phyloP scores from a whole-genome alignment of 352 stramenopile genomes.

The Globisporangium yorkense region DNA sequence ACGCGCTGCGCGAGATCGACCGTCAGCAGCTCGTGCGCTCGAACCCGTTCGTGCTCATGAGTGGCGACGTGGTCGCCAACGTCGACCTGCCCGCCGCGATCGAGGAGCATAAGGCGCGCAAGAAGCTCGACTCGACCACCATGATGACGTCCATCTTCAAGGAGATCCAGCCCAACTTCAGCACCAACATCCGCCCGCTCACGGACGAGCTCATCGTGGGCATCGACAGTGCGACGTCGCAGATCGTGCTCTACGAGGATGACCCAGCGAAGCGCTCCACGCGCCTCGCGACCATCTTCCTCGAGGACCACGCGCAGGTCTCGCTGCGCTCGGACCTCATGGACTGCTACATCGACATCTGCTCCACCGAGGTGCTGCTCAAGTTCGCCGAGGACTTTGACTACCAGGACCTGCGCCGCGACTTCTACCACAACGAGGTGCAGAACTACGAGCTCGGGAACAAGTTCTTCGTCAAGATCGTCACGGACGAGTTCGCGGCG shows the following conservation, averaged over 20 bases:
- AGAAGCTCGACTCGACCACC: slow-evolving; percentile 88
- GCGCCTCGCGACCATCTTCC: slow-evolving; percentile 59
- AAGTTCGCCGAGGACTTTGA: slow-evolving; percentile 98
- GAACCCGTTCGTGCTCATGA: slow-evolving; percentile 97
- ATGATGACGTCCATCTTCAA: slow-evolving; percentile 97
- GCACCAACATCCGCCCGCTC: slow-evolving; percentile 58
- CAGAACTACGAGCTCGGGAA: slow-evolving; percentile 98
- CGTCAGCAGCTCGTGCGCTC: slow-evolving; percentile 91
- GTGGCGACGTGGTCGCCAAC: slow-evolving; percentile 95
- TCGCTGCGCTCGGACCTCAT: slow-evolving; percentile 91
- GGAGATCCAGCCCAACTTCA: slow-evolving; percentile 63
- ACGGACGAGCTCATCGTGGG: slow-evolving; percentile 79
- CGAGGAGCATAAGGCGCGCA: slow-evolving; percentile 66
- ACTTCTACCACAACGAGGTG: slow-evolving; percentile 97
- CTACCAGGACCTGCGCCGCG: slow-evolving; percentile 92
- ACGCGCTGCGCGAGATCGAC: slow-evolving; percentile 96
- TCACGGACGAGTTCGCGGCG: slow-evolving; percentile 91
- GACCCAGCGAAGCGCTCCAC: slow-evolving; percentile 44
- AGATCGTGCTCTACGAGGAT: slow-evolving; percentile 85
- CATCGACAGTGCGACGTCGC: slow-evolving; percentile 62
- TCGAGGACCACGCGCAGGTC: slow-evolving; percentile 85
- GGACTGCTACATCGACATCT: slow-evolving; percentile 98
- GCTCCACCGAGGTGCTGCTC: slow-evolving; percentile 96
- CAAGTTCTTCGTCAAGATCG: slow-evolving; percentile 93
- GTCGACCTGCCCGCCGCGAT: slow-evolving; percentile 86